phyloP scores from a whole-genome alignment of 2,329 filamentous ascomycete genomes.

The Penicillium sp. region DNA sequence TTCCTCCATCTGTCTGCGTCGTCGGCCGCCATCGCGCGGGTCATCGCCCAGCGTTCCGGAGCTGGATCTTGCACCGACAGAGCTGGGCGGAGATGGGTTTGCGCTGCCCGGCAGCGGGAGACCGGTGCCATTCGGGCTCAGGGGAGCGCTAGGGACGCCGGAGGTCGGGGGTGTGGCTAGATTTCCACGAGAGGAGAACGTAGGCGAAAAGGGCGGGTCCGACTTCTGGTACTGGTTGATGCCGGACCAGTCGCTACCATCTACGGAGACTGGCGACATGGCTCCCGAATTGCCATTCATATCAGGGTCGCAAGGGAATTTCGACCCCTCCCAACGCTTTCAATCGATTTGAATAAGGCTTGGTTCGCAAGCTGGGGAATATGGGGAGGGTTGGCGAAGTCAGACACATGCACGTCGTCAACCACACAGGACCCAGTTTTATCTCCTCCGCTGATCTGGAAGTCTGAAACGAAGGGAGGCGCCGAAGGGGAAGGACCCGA shows the following conservation, averaged over 20 bases:
- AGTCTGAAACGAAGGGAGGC: conserved; percentile 17
- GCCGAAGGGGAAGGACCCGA: neutral
- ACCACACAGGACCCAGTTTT: conserved; percentile 10
- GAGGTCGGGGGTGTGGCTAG: conserved; percentile 71
- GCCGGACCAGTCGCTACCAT: conserved; percentile 77
- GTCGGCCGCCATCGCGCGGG: conserved; percentile 60
- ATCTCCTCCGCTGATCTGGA: conserved; percentile 12
- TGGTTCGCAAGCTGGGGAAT: neutral
- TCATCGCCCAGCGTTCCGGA: conserved; percentile 66
- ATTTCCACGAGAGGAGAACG: conserved; percentile 51
- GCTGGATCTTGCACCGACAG: conserved; percentile 73
- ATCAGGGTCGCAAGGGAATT: conserved; percentile 36
- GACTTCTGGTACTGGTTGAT: conserved; percentile 64
- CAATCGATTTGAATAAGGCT: neutral
- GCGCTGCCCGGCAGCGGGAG: conserved; percentile 28
- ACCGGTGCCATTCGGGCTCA: conserved; percentile 56
- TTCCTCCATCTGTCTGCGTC: conserved; percentile 62
- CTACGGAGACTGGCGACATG: conserved; percentile 78
- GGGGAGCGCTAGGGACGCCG: conserved; percentile 55
- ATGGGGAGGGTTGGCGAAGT: neutral
- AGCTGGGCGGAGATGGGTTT: conserved; percentile 82
- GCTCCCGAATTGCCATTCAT: conserved; percentile 73
- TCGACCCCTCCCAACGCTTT: neutral
- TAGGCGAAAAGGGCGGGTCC: conserved; percentile 43
- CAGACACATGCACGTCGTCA: conserved; percentile 11